Base-by-base conservation (phyloP, 1,139 yeast genomes). In the Nadsonia commutata region DNA sequence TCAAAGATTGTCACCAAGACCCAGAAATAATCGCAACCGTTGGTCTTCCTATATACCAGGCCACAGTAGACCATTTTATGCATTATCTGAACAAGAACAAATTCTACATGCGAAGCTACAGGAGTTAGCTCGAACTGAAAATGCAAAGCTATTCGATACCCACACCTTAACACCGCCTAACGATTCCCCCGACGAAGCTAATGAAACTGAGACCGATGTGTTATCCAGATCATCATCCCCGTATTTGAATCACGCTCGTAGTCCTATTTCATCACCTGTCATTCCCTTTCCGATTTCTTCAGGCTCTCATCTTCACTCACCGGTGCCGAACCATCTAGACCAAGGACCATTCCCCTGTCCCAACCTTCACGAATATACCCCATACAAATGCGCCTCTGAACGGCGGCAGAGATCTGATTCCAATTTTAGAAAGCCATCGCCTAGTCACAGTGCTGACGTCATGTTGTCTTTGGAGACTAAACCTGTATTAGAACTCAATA, bases 91-190 rank as follows among this genome's bases (percentile, higher is more conserved):
- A 36, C 55, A 58, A 44, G 63, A 59, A 33, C 49, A 49, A 18
- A 40, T 45, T 18, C 45, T 60, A n/a, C 64, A 58, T 46, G 57
- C 51, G 31, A 54, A 53, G 43, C 51, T 60, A 6, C 56, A 53
- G 40, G 52, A 49, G 44, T 49, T 60, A 21, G 65, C 65, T 4
- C 54, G 64, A 11, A 44, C 56, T 2, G 60, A 59, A 27, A 60
- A 60, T 47, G 63, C 61, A 8, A 47, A 53, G 16, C 47, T 56
- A 9, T 38, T 38, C 22, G 48, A 42, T 19, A 36, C 33, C n/a
- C n/a, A 13, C n/a, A 27, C 3, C 4, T n/a, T n/a, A n/a, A n/a
- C n/a, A n/a, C n/a, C n/a, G n/a, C n/a, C n/a, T 27, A 16, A 27
- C 4, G 33, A 27, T 13, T 6, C 33, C 16, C 16, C 33, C 33